Conservation (phyloP, 768 basidiomycete species). For the Amanita thiersii region DNA sequence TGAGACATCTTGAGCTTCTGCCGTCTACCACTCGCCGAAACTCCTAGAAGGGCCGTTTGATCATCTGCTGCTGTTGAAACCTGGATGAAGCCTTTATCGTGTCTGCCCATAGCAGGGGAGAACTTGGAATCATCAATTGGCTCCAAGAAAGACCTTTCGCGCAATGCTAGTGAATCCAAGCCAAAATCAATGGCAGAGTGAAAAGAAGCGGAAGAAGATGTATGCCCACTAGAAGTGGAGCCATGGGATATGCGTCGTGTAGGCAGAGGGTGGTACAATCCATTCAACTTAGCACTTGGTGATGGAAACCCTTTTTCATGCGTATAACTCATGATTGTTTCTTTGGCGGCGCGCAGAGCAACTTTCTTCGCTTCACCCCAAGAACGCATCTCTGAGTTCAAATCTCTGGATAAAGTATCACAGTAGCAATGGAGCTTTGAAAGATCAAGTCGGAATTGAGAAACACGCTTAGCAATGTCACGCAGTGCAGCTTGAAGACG, state of each 20-base stretch:
- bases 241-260: constrained; percentile 17
- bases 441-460: constrained; percentile 61
- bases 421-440: constrained; percentile 70
- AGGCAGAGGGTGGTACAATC: constrained; percentile 12
- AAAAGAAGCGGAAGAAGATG: constrained; percentile 52
- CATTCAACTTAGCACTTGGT: constrained; percentile 17
- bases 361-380: constrained; percentile 59
- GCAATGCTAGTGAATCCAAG: constrained; percentile 38
- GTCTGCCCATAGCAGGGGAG: not conserved
- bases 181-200: constrained; percentile 58
- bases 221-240: constrained; percentile 27
- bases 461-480: constrained; percentile 55
- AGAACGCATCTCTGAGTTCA: constrained; percentile 60
- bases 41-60: not conserved
- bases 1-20: constrained; percentile 2
- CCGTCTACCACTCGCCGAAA: too few relatives aligned
- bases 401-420: constrained; percentile 64
- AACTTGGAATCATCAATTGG: not conserved
- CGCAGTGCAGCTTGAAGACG: constrained; percentile 57
- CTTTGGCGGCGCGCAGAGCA: constrained; percentile 68
- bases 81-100: not conserved
- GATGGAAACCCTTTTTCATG: constrained; percentile 29
- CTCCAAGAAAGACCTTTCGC: constrained; percentile 19
- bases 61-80: not conserved
- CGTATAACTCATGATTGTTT: constrained; percentile 42